phyloP scores from a whole-genome alignment of 805 yeast species.

The Starmerella geochares region DNA sequence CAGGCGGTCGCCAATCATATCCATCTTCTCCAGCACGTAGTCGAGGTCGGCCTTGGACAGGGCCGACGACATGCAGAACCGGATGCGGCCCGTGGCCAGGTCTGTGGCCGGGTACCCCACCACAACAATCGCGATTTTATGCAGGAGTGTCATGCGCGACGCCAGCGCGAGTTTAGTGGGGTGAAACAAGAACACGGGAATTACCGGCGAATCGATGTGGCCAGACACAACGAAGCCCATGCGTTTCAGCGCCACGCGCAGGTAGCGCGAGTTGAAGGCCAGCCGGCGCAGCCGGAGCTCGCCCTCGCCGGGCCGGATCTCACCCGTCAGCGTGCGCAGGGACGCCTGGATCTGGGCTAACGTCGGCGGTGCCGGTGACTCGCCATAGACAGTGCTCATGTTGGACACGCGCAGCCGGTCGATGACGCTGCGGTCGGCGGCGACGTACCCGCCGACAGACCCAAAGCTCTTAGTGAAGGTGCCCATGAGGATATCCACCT shows the following conservation, averaged over 20 bases:
- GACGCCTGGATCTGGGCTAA: conserved; percentile 78
- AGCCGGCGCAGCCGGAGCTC: conserved; percentile 79
- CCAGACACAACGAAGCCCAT: conserved; percentile 92
- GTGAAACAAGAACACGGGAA: conserved; percentile 74
- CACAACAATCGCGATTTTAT: conserved; percentile 84
- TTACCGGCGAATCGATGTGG: conserved; percentile 91
- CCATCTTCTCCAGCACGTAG: conserved; percentile 25
- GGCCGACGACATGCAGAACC: conserved; percentile 87
- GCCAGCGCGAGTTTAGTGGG: conserved; percentile 94
- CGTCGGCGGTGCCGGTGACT: conserved; percentile 84
- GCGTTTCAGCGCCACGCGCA: conserved; percentile 80
- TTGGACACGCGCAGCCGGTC: conserved; percentile 65
- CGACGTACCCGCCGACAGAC: conserved; percentile 95
- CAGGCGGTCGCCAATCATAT: conserved; percentile 22
- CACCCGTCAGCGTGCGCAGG: conserved; percentile 67
- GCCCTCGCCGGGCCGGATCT: conserved; percentile 86
- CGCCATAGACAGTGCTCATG: conserved; percentile 67
- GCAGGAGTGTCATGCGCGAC: conserved; percentile 66
- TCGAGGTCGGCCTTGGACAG: conserved; percentile 92
- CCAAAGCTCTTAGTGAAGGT: conserved; percentile 96
- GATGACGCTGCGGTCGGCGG: conserved; percentile 60
- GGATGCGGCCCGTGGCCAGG: conserved; percentile 73
- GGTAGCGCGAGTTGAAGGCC: conserved; percentile 90
- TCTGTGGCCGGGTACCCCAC: conserved; percentile 99
- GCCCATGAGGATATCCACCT: conserved; percentile 88